Conservation (phyloP, 169 alveolate genomes). For the Blepharisma undulans region DNA sequence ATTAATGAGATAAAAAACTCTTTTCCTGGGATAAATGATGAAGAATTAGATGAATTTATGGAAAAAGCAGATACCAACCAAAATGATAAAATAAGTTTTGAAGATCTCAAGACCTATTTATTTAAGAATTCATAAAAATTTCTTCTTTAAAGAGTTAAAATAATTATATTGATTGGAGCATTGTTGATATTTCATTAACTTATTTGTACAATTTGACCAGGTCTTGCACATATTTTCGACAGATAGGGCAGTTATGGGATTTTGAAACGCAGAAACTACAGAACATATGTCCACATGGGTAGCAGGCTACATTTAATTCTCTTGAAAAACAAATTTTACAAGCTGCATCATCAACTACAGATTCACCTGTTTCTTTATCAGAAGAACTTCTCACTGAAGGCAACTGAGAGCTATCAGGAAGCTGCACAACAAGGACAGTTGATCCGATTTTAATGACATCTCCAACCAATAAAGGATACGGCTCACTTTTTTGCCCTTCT, state of each 20-base stretch:
- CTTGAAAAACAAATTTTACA: slow-evolving; percentile 63
- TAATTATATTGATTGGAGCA: too few species aligned
- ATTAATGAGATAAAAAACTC: too few species aligned
- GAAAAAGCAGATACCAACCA: too few species aligned
- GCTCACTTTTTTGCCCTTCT: slow-evolving; percentile 62
- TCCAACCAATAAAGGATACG: slow-evolving; percentile 39
- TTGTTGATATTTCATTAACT: background rate
- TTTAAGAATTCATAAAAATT: too few species aligned
- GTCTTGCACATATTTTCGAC: slow-evolving; percentile 60
- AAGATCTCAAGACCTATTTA: too few species aligned
- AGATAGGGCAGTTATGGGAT: slow-evolving; percentile 61
- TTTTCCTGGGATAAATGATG: too few species aligned
- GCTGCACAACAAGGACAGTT: slow-evolving; percentile 65
- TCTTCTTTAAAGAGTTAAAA: too few species aligned
- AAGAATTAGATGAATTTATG: too few species aligned
- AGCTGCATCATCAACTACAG: background rate
- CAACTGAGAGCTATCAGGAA: slow-evolving; percentile 50
- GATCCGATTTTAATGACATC: slow-evolving; percentile 71
- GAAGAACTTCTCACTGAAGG: background rate
- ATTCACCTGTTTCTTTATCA: background rate
- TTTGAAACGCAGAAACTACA: slow-evolving; percentile 58
- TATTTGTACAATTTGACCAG: slow-evolving; percentile 58
- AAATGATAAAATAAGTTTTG: too few species aligned
- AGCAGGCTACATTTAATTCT: slow-evolving; percentile 57
- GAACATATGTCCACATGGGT: slow-evolving; percentile 71